Percentiles rank a stretch among this genome's conserved stretches.
These are phyloP conservation scores for Magnolia kwangsiensis DNA, from an alignment of 164 flowering plant genomes.

Conservation along the genomic window DNA sequence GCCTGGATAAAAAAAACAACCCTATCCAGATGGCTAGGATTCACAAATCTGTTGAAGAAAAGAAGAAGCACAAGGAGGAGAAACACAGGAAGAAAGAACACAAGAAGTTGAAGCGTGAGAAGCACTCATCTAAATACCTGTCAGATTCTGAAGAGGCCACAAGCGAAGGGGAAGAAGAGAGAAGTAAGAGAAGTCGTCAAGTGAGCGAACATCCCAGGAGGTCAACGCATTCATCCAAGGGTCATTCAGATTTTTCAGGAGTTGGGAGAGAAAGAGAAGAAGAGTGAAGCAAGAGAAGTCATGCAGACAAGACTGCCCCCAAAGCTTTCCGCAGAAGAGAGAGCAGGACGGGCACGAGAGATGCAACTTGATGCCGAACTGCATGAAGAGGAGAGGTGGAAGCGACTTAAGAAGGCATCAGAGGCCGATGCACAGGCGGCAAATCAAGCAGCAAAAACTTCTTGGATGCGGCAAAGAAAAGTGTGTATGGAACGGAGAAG, in stretches of 20 bases:
- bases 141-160: not conserved
- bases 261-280: conserved; percentile 8
- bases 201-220: not conserved
- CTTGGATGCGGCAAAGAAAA: conserved; percentile 68
- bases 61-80: too few relatives aligned
- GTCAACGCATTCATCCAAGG: conserved; percentile 1
- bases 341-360: conserved; percentile 77
- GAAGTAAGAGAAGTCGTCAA: conserved; percentile 16
- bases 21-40: conserved; percentile 94
- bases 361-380: conserved; percentile 87
- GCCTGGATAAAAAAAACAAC: conserved; percentile 80
- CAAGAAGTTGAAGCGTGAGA: conserved; percentile 14
- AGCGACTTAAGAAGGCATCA: conserved; percentile 75
- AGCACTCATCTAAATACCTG: not conserved
- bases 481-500: conserved; percentile 76
- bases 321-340: conserved; percentile 81
- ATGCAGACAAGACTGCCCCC: conserved; percentile 23
- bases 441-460: conserved; percentile 45
- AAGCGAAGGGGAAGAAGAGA: conserved; percentile 3
- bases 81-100: conserved; percentile 15
- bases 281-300: conserved; percentile 10
- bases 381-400: conserved; percentile 92
- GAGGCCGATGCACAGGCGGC: conserved; percentile 73
- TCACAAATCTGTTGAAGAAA: conserved; percentile 69
- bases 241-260: conserved; percentile 10